Base-by-base conservation (phyloP, 352 stramenopile species). In the Aphanomyces euteiches region DNA sequence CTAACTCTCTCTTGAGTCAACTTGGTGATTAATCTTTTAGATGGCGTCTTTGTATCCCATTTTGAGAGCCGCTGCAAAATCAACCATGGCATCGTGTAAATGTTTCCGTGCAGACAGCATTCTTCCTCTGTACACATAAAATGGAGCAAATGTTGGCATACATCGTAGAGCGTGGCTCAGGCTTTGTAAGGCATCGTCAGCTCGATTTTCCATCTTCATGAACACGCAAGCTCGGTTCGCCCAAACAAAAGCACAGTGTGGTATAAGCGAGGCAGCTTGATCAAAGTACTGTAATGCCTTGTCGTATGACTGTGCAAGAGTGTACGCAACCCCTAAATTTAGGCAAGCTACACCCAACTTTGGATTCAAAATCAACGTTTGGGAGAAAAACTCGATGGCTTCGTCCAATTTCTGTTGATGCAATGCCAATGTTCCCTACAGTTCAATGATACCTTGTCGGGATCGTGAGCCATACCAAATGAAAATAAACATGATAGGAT, bases 81-180 rank as follows among this genome's bases (percentile, higher is more conserved):
- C 81, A 38, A 91, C 81, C 83, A 93, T 90, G 3, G 85, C 83
- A 59, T 91, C 85, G 47, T 91, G 83, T 54, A 91, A 68, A 3
- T 82, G 82, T 73, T 90, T 90, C 45, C 90, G 85, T 56, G 87
- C 72, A 39, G 85, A 80, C 47, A 91, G 78, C 48, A 93, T 80
- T 69, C 88, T 87, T 43, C 82, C 85, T 3, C 82, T 73, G 12
- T 79, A 78, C 17, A 91, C 60, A 50, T 90, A 93, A 64, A 86
- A 91, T 59, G 87, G 82, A 48, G 85, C 81, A 8, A 74, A 74
- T n/a, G 82, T 89, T 36, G 85, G 85, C 12, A 91, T 69, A 40
- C 84, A 76, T 19, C 89, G 76, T 15, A 93, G 90, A 13, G 83
- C 83, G n/a, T 80, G 75, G 59, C 87, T 89, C 47, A 90, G 83